Base-by-base conservation (phyloP, 139 green algal genomes). In the Volvox africanus region DNA sequence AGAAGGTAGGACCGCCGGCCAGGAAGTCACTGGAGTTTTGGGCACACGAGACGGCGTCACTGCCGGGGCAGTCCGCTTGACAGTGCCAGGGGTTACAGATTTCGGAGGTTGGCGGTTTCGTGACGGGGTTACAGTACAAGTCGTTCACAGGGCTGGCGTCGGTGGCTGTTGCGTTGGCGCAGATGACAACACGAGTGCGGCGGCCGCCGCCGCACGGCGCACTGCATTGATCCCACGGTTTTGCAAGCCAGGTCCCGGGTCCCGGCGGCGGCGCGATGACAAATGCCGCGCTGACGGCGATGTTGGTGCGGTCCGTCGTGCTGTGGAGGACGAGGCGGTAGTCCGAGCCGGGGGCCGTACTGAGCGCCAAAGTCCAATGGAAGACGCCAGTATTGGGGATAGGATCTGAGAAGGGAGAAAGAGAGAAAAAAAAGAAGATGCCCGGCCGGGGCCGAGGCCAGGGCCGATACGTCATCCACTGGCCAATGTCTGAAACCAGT, bases 141-240 rank as follows among this genome's bases (percentile, higher is more conserved):
- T 81, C 75, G 75, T 28, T 28, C 17, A 1, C 75, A 35, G 32
- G 19, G 75, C 32, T 24, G 75, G 17, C 17, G 30, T 18, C 33
- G 75, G n/a, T 30, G 71, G 26, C 71, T n/a, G 26, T 79, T 2
- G 20, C 20, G 71, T 55, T 24, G n/a, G 61, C 33, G 78, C 78
- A 84, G 26, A 0, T 32, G 78, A 84, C 37, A 35, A 12, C 30
- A 22, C 78, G 78, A 19, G 16, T 67, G 78, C 78, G 83, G 13
- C 35, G 67, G 83, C 83, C 83, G 20, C 83, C 83, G 35, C 83
- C 83, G 67, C 83, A 88, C 6, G 13, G 13, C 1, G 35, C 67
- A 26, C 35, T 69, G 83, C 83, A 88, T 11, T 2, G 28, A 65
- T 16, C 35, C 83, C 83, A 88, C 20, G 22, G n/a, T 30, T 44